phyloP scores from a whole-genome alignment of 176 grass and related monocot genomes.

The Calamus simplicifolius region DNA sequence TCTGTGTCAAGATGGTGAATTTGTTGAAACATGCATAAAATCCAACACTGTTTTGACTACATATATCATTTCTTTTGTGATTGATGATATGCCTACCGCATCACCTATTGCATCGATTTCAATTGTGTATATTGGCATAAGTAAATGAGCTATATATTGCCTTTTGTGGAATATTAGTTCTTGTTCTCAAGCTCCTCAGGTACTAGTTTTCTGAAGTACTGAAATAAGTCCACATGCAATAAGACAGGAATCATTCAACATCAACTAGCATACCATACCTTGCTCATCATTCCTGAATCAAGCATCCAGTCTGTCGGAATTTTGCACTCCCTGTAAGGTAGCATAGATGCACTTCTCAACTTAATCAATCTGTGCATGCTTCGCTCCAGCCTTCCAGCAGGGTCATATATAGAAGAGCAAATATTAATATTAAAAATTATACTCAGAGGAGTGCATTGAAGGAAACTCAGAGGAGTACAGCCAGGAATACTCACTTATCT shows the following conservation, averaged over 20 bases:
- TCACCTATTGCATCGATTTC: too few species aligned
- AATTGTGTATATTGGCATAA: too few species aligned
- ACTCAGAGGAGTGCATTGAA: too few species aligned
- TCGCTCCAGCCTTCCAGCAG: slow-evolving; percentile 62
- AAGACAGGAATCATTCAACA: background rate
- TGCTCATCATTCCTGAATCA: slow-evolving; percentile 68
- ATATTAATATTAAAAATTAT: background rate
- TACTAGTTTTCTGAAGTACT: background rate
- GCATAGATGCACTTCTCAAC: slow-evolving; percentile 42
- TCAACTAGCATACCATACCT: slow-evolving; percentile 22
- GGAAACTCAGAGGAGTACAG: too few species aligned
- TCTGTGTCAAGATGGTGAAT: too few species aligned
- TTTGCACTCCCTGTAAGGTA: slow-evolving; percentile 63
- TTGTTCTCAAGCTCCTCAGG: background rate
- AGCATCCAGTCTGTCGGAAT: slow-evolving; percentile 93
- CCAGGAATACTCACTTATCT: slow-evolving; percentile 26
- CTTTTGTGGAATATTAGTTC: too few species aligned
- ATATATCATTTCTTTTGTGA: too few species aligned
- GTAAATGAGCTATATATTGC: too few species aligned
- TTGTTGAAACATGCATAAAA: too few species aligned
- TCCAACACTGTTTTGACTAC: too few species aligned
- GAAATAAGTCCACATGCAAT: background rate
- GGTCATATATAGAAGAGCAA: background rate
- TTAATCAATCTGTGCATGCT: slow-evolving; percentile 51
- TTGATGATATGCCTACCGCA: too few species aligned